Percentiles rank a stretch among this genome's conserved stretches.
Conservation (phyloP, 2,329 filamentous ascomycete species). For the Alternaria burnsii region DNA sequence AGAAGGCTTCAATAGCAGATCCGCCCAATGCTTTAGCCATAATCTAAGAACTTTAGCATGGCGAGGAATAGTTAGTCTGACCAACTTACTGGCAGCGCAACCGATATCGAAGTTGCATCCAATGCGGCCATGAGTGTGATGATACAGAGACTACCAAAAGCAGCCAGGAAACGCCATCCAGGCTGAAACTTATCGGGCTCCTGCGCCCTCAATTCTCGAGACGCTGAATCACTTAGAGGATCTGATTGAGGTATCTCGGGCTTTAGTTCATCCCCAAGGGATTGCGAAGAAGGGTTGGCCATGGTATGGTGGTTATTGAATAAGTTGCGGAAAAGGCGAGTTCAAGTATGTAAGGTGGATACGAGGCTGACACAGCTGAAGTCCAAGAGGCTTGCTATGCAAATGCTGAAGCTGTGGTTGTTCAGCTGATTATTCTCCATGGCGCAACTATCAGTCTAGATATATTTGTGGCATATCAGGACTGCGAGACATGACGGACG, state of each 20-base stretch:
- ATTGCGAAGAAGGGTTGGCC: constrained; percentile 20
- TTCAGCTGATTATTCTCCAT: neutral
- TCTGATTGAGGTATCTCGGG: constrained; percentile 9
- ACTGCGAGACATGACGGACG: neutral
- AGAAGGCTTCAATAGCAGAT: constrained; percentile 54
- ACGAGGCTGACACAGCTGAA: neutral
- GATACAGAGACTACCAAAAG: constrained; percentile 59
- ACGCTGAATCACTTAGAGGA: constrained; percentile 15
- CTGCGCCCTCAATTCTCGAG: constrained; percentile 17
- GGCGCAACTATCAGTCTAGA: neutral
- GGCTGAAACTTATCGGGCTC: constrained; percentile 38
- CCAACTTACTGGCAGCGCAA: constrained; percentile 60
- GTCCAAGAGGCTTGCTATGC: neutral
- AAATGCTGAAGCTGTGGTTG: neutral
- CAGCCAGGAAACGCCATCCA: constrained; percentile 39
- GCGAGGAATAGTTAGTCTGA: neutral
- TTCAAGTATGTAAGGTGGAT: neutral
- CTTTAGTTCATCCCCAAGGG: constrained; percentile 21
- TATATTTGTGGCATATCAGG: neutral
- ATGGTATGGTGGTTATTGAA: constrained; percentile 6
- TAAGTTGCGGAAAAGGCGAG: neutral
- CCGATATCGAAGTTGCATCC: constrained; percentile 71
- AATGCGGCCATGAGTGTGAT: constrained; percentile 70
- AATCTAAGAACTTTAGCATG: constrained; percentile 35
- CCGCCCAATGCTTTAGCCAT: constrained; percentile 49